phyloP scores from a whole-genome alignment of 1,139 yeast species.

The Suhomyces yuchorum region DNA sequence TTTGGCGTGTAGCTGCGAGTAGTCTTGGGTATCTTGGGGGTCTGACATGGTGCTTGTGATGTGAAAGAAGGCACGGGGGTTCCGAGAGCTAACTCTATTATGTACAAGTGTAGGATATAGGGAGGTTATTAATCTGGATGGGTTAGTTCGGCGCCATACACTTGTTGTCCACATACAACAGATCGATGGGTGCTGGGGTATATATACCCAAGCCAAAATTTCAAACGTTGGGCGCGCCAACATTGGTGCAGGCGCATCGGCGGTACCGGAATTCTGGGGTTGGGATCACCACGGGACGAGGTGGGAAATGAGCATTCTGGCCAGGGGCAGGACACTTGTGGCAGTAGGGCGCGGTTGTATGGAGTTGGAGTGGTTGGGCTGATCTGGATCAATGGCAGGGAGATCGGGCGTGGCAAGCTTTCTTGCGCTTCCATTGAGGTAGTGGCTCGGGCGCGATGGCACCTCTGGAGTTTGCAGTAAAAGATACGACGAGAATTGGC shows the following conservation, averaged over 20 bases:
- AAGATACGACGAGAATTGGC: not conserved
- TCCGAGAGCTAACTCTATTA: conserved; percentile 7
- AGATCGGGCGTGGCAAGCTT: not conserved
- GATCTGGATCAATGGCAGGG: not conserved
- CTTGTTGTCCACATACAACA: conserved; percentile 11
- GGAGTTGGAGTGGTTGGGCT: not conserved
- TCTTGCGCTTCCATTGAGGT: too few species aligned
- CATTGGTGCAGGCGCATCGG: conserved; percentile 6
- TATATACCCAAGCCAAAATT: conserved; percentile 9
- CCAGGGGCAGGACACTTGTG: not conserved
- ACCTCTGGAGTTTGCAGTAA: too few species aligned
- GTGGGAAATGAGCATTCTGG: not conserved
- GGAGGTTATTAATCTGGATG: conserved; percentile 5
- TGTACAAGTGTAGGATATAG: conserved; percentile 10
- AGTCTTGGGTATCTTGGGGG: conserved; percentile 25
- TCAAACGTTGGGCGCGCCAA: conserved; percentile 9
- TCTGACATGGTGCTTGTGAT: conserved; percentile 15
- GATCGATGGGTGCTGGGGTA: conserved; percentile 7
- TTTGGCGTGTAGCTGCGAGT: conserved; percentile 32
- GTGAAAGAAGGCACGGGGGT: conserved; percentile 10
- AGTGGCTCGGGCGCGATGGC: not conserved
- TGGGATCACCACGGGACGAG: not conserved
- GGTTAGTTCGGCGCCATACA: conserved; percentile 12
- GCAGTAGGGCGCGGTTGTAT: not conserved
- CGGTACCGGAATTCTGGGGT: conserved; percentile 5